A percentile compares a stretch with the other conserved stretches of the same genome.
phyloP scores from a whole-genome alignment of 129 eudicot genomes.

The Ambrosia trifida region DNA sequence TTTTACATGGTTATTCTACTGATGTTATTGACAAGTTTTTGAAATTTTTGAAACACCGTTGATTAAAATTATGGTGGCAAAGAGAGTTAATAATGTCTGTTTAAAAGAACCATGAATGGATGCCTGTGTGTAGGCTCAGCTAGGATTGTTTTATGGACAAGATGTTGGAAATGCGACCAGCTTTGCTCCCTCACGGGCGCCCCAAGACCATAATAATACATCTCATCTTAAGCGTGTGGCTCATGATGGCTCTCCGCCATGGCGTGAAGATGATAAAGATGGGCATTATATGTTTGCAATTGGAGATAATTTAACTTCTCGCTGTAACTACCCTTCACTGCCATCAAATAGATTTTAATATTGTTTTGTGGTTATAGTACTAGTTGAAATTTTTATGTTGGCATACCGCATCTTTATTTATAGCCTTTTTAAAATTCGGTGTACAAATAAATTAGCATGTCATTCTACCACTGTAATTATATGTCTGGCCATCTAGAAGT shows the following conservation, averaged over 20 bases:
- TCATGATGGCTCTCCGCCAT: conserved; percentile 69
- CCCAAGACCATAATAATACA: conserved; percentile 56
- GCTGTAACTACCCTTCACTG: conserved; percentile 72
- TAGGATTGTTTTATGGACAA: conserved; percentile 85
- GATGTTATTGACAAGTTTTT: conserved; percentile 14
- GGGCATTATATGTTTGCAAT: conserved; percentile 80
- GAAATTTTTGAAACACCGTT: conserved; percentile 10
- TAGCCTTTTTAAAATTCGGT: conserved; percentile 1
- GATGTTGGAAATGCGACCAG: conserved; percentile 68
- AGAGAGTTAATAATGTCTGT: conserved; percentile 39
- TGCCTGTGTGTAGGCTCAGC: conserved; percentile 98
- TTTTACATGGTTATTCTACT: not conserved
- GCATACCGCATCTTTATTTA: not conserved
- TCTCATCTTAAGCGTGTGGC: conserved; percentile 68
- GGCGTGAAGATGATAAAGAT: conserved; percentile 84
- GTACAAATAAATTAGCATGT: not conserved
- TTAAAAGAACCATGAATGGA: conserved; percentile 61
- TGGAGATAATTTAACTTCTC: conserved; percentile 84
- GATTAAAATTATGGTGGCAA: not conserved
- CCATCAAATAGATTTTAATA: conserved; percentile 30
- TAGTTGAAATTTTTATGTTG: not conserved
- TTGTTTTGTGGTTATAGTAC: not conserved
- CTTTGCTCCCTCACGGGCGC: conserved; percentile 62
- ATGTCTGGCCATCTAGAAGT: not conserved
- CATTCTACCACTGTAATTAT: not conserved